Base-by-base conservation (phyloP, 2,329 filamentous ascomycete genomes). In the Fusarium abutilonis region DNA sequence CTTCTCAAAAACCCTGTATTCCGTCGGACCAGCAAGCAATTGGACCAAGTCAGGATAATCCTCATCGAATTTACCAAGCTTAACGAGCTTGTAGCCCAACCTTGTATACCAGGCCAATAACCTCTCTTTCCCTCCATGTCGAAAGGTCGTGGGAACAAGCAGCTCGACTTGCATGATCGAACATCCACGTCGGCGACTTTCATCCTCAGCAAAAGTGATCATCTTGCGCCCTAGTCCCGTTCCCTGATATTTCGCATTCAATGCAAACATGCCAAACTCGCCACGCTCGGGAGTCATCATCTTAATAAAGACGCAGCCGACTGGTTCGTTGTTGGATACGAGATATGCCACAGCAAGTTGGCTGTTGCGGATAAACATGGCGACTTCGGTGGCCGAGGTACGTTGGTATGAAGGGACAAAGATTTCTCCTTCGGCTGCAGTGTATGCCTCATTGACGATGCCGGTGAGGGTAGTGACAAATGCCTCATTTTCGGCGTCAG, bases 1-100 rank as follows among this genome's bases (percentile, higher is more conserved):
- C 56, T 75, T 75, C 32, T 73, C 71, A 29, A 74, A 73, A 2
- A 73, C 49, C 26, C 54, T 65, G 13, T 72, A 73, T 6, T 72
- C 72, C 0, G 63, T 66, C 2, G 72, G 72, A 0, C 70, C 73
- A 1, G 63, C 50, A 15, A 75, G 49, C 9, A 70, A 31, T 9
- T 64, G 60, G 1, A 63, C 68, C 21, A 75, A 35, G 2, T 60
- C 60, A 4, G 73, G 73, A 31, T 74, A 72, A 7, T 74, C 71
- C 1, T 68, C 35, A 4, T 50, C 46, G 50, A 74, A 75, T 13
- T 61, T 56, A 1, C 63, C 70, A n/a, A 74, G 19, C 28, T 62
- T 70, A 0, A 73, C 62, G 19, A 69, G 15, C 21, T 48, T 28
- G 39, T 75, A 75, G 0, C 71, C 73, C 62, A 74, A 56, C 3